Evolutionary conservation across 805 yeast species (phyloP).

Genomic region (Cyberlindnera meyerae): DNA sequence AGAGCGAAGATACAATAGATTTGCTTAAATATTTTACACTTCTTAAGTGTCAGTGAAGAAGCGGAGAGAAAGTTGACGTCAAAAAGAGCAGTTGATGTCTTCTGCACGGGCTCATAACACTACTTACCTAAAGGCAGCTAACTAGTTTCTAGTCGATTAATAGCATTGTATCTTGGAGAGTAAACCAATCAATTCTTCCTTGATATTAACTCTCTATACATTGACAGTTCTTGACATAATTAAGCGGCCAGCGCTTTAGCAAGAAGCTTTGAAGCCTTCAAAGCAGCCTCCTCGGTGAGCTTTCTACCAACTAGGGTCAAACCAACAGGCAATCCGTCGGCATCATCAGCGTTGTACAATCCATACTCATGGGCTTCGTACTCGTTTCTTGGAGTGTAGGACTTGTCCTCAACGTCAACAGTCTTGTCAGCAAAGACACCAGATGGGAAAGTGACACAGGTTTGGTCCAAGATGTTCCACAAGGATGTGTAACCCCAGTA

Average conservation of each 20-base stretch:
- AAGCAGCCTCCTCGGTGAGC: slow-evolving; percentile 44
- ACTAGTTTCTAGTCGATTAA: no score
- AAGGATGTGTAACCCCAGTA: slow-evolving; percentile 81
- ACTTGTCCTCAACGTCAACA: slow-evolving; percentile 42
- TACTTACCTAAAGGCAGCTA: no score
- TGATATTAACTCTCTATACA: no score
- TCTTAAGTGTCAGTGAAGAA: no score
- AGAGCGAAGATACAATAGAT: no score
- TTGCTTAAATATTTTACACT: no score
- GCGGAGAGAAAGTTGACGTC: no score
- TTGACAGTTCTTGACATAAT: no score
- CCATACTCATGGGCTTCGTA: slow-evolving; percentile 31
- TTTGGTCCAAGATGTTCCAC: slow-evolving; percentile 68
- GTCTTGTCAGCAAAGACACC: slow-evolving; percentile 30
- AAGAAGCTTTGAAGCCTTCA: slow-evolving; percentile 41
- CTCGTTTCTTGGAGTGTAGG: slow-evolving; percentile 18
- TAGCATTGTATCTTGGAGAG: no score
- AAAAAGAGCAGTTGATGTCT: no score
- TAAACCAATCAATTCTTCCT: no score
- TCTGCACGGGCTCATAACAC: no score
- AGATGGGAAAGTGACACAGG: slow-evolving; percentile 61
- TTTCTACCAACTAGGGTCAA: slow-evolving; percentile 48
- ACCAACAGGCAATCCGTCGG: slow-evolving; percentile 51
- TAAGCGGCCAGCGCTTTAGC: slow-evolving; percentile 8
- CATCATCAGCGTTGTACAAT: slow-evolving; percentile 35